Base-by-base conservation (phyloP, 306 rosid species). In the Dalbergia oliveri region DNA sequence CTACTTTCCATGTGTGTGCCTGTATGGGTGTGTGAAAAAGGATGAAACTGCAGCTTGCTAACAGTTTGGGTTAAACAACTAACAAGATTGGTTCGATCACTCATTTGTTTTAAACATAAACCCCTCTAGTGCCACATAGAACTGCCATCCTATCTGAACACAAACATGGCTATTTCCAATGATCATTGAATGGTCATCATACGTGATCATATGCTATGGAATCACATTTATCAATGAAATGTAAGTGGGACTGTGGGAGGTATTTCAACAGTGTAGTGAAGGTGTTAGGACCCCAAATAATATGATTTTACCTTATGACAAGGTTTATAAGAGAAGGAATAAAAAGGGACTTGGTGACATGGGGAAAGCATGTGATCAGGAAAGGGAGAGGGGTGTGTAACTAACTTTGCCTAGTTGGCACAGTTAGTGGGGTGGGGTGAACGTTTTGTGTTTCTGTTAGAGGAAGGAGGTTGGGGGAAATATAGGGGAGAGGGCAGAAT, bases 121-220 rank as follows among this genome's bases (percentile, higher is more conserved):
- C 44, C 79, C 49, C 49, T 49, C 45, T 51, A 35, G 11, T 56
- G 66, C 63, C 75, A 33, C 31, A 51, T 33, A 7, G 41, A 72
- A 11, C 11, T 37, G 77, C 45, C 53, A 57, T 41, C 31, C 53
- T 61, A 61, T 61, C 53, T 15, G 47, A 61, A 16, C 66, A 59
- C 44, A 60, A 23, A 60, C 0, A 11, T 49, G 23, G 56, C 47
- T 49, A 8, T 41, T 50, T 76, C 49, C 35, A 44, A 68, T 13
- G 43, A 54, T 77, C 81, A 64, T 23, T 65, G 49, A 76, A 65
- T 76, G 64, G 9, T 26, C 23, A 50, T 35, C 23, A 53, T 21
- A 21, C 1, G 5, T 26, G 15, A 50, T 35, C 23, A 76, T 65
- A 19, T 47, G 41, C 49, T 21, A 64, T 35, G 49, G 68, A 76